phyloP scores from a whole-genome alignment of 257 asterid species.

The Solanum chiquidenum region DNA sequence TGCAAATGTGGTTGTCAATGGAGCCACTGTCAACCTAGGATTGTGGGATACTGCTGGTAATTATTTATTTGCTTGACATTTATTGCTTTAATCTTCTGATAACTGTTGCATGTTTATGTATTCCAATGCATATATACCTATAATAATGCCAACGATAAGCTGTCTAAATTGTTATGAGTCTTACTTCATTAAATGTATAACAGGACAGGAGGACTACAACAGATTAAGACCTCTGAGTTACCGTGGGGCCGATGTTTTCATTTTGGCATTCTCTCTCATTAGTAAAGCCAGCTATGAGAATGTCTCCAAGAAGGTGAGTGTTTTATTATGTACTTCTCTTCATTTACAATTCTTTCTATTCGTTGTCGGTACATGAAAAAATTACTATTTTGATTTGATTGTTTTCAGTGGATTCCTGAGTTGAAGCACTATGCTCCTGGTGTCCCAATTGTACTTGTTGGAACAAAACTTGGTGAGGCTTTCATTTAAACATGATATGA shows the following conservation, averaged over 20 bases:
- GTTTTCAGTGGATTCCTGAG: constrained; percentile 27
- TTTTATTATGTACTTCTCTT: neutral
- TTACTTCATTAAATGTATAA: neutral
- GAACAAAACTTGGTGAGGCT: constrained; percentile 25
- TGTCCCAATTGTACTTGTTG: constrained; percentile 26
- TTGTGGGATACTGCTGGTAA: constrained; percentile 32
- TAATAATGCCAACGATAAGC: neutral
- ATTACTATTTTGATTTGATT: neutral
- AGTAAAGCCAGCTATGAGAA: constrained; percentile 27
- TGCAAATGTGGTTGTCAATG: constrained; percentile 26
- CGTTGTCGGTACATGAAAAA: neutral
- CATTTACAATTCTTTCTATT: neutral
- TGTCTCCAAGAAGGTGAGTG: constrained; percentile 18
- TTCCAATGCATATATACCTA: neutral
- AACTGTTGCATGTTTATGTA: neutral
- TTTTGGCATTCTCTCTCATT: constrained; percentile 29
- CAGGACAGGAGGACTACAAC: constrained; percentile 28
- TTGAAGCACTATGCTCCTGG: constrained; percentile 32
- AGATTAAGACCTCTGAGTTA: constrained; percentile 26
- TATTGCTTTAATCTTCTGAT: neutral
- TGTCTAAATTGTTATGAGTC: neutral
- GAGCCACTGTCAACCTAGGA: constrained; percentile 23
- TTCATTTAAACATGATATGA: neutral
- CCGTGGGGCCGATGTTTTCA: constrained; percentile 29
- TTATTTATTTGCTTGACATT: neutral